Evolutionary conservation across 768 basidiomycete genomes (phyloP).

Genomic region (Cystobasidiopsis lactophilus): DNA sequence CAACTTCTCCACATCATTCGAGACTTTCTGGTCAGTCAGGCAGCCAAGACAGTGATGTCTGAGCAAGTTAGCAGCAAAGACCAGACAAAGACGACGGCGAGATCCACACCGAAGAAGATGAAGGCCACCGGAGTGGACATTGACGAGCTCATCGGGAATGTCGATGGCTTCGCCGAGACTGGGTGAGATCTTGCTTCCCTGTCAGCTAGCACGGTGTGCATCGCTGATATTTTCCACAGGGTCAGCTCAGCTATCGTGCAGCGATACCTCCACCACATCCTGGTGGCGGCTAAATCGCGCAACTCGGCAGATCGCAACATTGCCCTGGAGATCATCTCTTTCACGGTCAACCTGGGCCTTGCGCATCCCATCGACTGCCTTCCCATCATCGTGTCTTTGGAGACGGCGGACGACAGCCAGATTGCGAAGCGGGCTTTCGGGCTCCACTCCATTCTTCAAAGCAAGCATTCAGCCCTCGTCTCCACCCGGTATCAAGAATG

Average conservation of each 20-base stretch:
- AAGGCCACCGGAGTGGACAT: constrained; percentile 42
- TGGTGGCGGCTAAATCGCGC: constrained; percentile 55
- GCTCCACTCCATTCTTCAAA: constrained; percentile 59
- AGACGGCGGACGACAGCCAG: constrained; percentile 41
- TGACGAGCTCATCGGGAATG: constrained; percentile 84
- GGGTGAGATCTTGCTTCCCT: constrained; percentile 35
- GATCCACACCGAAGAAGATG: constrained; percentile 8
- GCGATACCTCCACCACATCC: constrained; percentile 61
- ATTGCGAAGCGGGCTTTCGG: constrained; percentile 55
- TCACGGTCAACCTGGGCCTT: constrained; percentile 83
- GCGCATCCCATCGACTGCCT: constrained; percentile 91
- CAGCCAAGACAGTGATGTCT: constrained; percentile 35
- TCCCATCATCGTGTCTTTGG: constrained; percentile 77
- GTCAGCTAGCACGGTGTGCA: not conserved
- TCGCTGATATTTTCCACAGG: constrained; percentile 28
- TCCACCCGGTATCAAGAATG: constrained; percentile 66
- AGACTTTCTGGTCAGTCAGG: constrained; percentile 69
- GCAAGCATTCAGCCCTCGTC: constrained; percentile 69
- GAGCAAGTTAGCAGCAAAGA: not conserved
- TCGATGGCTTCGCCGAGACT: constrained; percentile 86
- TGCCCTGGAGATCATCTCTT: constrained; percentile 74
- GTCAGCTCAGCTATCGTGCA: constrained; percentile 88
- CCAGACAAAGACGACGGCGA: not conserved
- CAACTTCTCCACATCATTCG: constrained; percentile 69
- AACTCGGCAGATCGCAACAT: constrained; percentile 49